Conservation (phyloP, 768 basidiomycete species). For the Lactarius evosmus region DNA sequence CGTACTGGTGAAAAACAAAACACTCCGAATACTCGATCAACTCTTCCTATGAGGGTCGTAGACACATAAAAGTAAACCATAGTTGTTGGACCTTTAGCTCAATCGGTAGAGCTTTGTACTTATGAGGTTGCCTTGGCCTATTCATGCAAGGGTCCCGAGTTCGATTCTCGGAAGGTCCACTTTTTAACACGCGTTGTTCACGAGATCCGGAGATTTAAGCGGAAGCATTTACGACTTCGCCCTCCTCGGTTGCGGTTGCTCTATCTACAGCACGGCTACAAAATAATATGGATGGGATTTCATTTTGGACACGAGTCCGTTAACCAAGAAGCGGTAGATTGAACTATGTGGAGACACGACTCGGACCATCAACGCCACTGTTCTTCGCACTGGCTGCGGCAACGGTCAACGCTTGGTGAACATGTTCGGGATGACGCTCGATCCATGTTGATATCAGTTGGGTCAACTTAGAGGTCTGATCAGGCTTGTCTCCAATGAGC, state of each 20-base stretch:
- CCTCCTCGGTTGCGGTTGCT: neutral
- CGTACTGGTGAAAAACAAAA: no score
- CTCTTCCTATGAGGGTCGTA: neutral
- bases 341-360: constrained; percentile 1
- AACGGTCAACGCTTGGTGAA: constrained; percentile 5
- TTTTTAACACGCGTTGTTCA: constrained; percentile 31
- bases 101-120: constrained; percentile 63
- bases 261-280: neutral
- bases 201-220: neutral
- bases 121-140: constrained; percentile 47
- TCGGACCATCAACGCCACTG: neutral
- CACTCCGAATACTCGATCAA: neutral
- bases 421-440: constrained; percentile 17
- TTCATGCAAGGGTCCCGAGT: constrained; percentile 63
- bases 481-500: constrained; percentile 17
- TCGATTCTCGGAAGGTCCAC: constrained; percentile 62
- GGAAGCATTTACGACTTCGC: neutral
- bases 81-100: constrained; percentile 50
- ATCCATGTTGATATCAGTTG: constrained; percentile 19
- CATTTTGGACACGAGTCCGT: neutral
- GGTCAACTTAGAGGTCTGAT: constrained; percentile 15
- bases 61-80: neutral
- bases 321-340: neutral
- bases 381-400: neutral
- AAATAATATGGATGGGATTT: neutral